Evolutionary conservation across 2,329 filamentous ascomycete species (phyloP), one percentile per base, ranked within the genome.

Genomic region (Claviceps sp.): DNA sequence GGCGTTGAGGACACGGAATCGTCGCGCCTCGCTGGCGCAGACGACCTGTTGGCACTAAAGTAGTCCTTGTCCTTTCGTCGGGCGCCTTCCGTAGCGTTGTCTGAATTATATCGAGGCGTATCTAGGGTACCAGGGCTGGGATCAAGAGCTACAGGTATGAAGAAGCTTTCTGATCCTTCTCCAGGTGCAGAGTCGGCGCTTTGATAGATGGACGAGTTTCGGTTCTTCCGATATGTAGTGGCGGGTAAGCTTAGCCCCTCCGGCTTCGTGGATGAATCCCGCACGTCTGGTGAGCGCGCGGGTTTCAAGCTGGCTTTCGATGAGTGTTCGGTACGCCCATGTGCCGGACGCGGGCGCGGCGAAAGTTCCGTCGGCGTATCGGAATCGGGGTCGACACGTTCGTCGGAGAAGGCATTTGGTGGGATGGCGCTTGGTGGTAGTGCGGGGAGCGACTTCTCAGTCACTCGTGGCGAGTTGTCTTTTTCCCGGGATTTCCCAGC

Each of bases 391-490:
- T 84, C 67, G 66, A 75, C 67, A 70, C 82, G 63, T 64, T 82
- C 63, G 67, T 74, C 65, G 72, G 79, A 78, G 61, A 84, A 86
- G 3, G 78, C 74, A 57, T 76, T 79, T 42, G 77, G 75, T 38
- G 80, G 74, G 36, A 81, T 74, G 34, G 83, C 85, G 59, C 81
- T 88, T 5, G 87, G 86, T 34, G 91, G 93, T 24, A 97, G 76
- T 26, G 93, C 93, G 20, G 93, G 93, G 38, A 98, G 73, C 6
- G 89, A 95, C 67, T 97, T 97, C 65, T 98, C 91, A 41, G 87
- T 80, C 56, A 88, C 82, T 72, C 83, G 80, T 20, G 83, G 78
- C 49, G 75, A 81, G 46, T 70, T 67, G 16, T 84, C 81, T 64
- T 84, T 83, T 58, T 82, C 80, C 60, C 79, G 74, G 49, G 75